These are phyloP conservation scores for Fraxinus xanthoxyloides DNA, from an alignment of 305 asterid species.

Conservation along the genomic window DNA sequence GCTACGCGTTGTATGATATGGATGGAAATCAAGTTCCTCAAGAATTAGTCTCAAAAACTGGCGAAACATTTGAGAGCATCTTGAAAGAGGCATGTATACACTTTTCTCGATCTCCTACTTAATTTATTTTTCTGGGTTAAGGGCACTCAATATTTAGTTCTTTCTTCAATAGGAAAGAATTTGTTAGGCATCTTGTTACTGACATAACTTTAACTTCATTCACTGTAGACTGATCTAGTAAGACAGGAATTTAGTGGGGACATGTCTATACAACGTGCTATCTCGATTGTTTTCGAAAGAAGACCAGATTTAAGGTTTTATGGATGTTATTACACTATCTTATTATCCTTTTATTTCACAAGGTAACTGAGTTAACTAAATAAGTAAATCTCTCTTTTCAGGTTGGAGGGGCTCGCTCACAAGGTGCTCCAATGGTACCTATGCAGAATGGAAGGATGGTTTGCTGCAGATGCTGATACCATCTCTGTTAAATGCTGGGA, in stretches of 20 bases:
- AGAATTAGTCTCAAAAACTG: conserved; percentile 72
- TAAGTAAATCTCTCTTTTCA: conserved; percentile 23
- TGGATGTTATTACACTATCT: not conserved
- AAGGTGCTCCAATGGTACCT: conserved; percentile 97
- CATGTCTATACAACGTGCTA: conserved; percentile 73
- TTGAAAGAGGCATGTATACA: conserved; percentile 70
- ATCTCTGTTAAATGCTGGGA: conserved; percentile 96
- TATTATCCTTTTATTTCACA: not conserved
- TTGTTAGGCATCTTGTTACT: conserved; percentile 1
- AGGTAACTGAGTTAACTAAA: not conserved
- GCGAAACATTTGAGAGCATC: conserved; percentile 69
- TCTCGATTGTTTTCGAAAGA: conserved; percentile 66
- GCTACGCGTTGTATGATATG: conserved; percentile 79
- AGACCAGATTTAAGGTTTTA: conserved; percentile 76
- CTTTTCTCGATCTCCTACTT: no score
- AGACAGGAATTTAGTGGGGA: conserved; percentile 68
- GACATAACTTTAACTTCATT: conserved; percentile 1
- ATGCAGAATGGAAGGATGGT: conserved; percentile 99
- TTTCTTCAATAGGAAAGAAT: not conserved
- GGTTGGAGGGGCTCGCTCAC: conserved; percentile 77
- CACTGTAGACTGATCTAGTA: conserved; percentile 58
- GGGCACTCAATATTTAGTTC: not conserved
- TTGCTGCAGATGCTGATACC: conserved; percentile 98
- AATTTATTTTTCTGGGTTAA: not conserved
- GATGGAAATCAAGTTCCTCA: conserved; percentile 88